A percentile compares a stretch with the other conserved stretches of the same genome.
Conservation (phyloP, 352 stramenopile species). For the Phytophthora pisi region DNA sequence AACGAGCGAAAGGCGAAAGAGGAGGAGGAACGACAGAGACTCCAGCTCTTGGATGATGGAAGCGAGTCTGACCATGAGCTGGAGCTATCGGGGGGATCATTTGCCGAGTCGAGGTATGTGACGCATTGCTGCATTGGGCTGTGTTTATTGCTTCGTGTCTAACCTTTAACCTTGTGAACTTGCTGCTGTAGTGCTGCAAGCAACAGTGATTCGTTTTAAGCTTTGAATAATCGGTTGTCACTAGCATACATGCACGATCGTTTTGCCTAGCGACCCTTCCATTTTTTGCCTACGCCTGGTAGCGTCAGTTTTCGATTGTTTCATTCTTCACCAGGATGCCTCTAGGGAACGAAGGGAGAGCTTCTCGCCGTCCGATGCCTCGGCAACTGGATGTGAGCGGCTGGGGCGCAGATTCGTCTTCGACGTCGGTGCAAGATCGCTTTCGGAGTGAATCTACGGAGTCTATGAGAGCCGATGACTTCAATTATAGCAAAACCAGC, state of each 20-base stretch:
- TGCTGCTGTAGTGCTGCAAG: neutral
- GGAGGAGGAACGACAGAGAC: conserved; percentile 28
- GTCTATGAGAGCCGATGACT: neutral
- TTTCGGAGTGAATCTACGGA: neutral
- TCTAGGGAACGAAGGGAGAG: neutral
- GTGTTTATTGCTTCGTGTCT: neutral
- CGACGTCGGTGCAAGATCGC: conserved; percentile 1
- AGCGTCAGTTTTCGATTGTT: conserved; percentile 1
- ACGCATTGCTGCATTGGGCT: neutral
- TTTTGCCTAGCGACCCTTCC: conserved; percentile 33
- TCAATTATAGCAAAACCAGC: conserved; percentile 10
- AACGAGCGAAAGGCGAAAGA: conserved; percentile 47
- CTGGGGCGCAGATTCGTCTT: conserved; percentile 28
- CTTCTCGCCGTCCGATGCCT: neutral
- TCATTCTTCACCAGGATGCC: neutral
- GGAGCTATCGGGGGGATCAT: neutral
- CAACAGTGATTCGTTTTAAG: neutral
- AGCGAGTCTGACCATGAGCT: neutral
- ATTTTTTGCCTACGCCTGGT: neutral
- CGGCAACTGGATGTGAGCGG: neutral
- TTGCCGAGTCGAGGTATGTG: neutral
- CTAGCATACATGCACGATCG: conserved; percentile 16
- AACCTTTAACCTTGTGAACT: neutral
- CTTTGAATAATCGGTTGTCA: conserved; percentile 21
- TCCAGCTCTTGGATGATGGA: conserved; percentile 4